Percentiles rank a stretch among this genome's conserved stretches.
Conservation (phyloP, 2,329 filamentous ascomycete species). For the Phialophora expanda region DNA sequence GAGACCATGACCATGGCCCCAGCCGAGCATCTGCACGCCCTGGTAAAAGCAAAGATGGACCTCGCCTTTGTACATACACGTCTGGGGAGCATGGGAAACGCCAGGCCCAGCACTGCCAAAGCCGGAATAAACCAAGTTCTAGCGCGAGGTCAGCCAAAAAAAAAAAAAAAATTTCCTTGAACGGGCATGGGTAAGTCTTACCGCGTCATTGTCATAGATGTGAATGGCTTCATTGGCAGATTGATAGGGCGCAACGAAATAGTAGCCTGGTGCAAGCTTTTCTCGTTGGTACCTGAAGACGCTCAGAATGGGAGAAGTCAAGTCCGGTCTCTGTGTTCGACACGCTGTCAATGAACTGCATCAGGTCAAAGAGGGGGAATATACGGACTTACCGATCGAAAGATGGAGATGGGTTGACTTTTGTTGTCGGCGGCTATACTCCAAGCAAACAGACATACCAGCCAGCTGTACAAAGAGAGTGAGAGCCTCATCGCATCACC, state of each 20-base stretch:
- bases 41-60: slow-evolving; percentile 61
- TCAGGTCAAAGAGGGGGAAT: background rate
- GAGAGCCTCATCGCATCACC: slow-evolving; percentile 24
- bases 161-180: background rate
- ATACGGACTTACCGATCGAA: slow-evolving; percentile 45
- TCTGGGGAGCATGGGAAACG: slow-evolving; percentile 55
- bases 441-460: slow-evolving; percentile 38
- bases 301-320: slow-evolving; percentile 46
- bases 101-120: slow-evolving; percentile 57
- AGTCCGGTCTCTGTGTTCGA: slow-evolving; percentile 46
- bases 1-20: slow-evolving; percentile 58
- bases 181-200: slow-evolving; percentile 36
- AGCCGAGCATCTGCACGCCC: slow-evolving; percentile 58
- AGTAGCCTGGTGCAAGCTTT: slow-evolving; percentile 54
- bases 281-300: slow-evolving; percentile 42
- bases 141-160: slow-evolving; percentile 14
- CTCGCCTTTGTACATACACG: slow-evolving; percentile 55
- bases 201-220: slow-evolving; percentile 58
- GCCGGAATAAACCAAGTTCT: slow-evolving; percentile 59
- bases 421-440: slow-evolving; percentile 41
- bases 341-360: slow-evolving; percentile 11
- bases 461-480: slow-evolving; percentile 23
- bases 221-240: slow-evolving; percentile 57
- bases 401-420: slow-evolving; percentile 42
- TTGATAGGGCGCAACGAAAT: slow-evolving; percentile 58